Evolutionary conservation across 225 moss, liverwort and hornwort genomes (phyloP), one percentile per base, ranked within the genome.

Genomic region (Bryum argenteum): DNA sequence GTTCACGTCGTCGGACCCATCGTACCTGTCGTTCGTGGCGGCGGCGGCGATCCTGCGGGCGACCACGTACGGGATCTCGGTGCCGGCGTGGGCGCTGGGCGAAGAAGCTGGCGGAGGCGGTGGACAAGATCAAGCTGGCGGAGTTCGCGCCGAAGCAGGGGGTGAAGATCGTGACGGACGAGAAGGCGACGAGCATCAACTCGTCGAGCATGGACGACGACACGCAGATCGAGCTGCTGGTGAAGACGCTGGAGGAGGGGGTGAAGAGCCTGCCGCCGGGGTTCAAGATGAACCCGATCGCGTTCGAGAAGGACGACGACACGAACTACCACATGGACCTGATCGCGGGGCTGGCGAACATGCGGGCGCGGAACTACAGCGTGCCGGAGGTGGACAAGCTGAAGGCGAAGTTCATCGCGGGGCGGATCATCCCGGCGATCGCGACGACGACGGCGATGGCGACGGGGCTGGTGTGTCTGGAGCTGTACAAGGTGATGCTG

Each of bases 301-400:
- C 79, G 4, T 89, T 89, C 41, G 89, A 89, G 74, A 89, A 89
- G 86, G 89, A 89, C 13, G 83, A 89, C n/a, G 89, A 89, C 37
- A 75, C 89, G 13, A 89, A 89, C 67, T 89, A 74, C 55, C 89
- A 89, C 22, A 89, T 89, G 89, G 89, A 89, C 54, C 74, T 89
- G 60, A 89, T 89, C 33, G 89, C 86, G 5, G 89, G 89, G 0
- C 79, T 89, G 0, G 89, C 89, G 18, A 89, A 89, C 10, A 89
- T 89, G 89, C 85, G 89, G 4, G 89, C 89, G 8, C 83, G 89
- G n/a, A 89, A 89, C 65, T 89, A 89, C 74, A 78, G 89, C 70
- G 86, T 86, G 15, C 83, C 86, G 4, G 89, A 89, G 77, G 89
- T 89, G 18, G 89, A 89, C 77, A 89, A 86, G 65, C 86, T 89